Evolutionary conservation across 768 basidiomycete species (phyloP).

Genomic region (Hydnum rufescens): DNA sequence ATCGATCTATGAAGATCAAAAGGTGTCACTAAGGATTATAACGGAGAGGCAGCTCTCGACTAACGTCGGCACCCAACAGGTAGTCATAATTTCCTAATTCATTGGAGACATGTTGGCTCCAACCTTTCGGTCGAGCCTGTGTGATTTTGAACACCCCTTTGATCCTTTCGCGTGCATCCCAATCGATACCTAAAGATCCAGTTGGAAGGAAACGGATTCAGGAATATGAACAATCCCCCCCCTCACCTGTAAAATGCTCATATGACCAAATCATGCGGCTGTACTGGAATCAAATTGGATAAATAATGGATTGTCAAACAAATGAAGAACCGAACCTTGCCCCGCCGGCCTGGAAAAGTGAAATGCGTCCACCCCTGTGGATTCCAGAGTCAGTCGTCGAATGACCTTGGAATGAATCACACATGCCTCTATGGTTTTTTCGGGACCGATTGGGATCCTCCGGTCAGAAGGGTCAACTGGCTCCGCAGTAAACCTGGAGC

Average conservation of each 20-base stretch:
- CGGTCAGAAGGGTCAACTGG: constrained; percentile 52
- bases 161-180: constrained; percentile 47
- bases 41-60: constrained; percentile 1
- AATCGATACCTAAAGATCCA: constrained; percentile 46
- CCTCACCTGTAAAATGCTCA: constrained; percentile 56
- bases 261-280: constrained; percentile 53
- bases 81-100: constrained; percentile 85
- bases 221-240: neutral
- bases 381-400: neutral
- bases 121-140: constrained; percentile 45
- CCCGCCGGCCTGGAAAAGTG: constrained; percentile 56
- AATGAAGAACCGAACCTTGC: constrained; percentile 30
- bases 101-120: constrained; percentile 61
- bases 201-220: neutral
- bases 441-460: constrained; percentile 34
- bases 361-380: constrained; percentile 69
- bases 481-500: constrained; percentile 30
- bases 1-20: constrained; percentile 36
- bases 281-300: constrained; percentile 32
- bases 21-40: neutral
- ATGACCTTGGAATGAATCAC: neutral
- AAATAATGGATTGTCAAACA: constrained; percentile 2
- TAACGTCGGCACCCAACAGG: constrained; percentile 52
- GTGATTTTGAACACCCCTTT: constrained; percentile 56
- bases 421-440: constrained; percentile 46